A percentile compares a stretch with the other conserved stretches of the same genome.
phyloP scores from a whole-genome alignment of 352 stramenopile genomes.

The Phytophthora lateralis region DNA sequence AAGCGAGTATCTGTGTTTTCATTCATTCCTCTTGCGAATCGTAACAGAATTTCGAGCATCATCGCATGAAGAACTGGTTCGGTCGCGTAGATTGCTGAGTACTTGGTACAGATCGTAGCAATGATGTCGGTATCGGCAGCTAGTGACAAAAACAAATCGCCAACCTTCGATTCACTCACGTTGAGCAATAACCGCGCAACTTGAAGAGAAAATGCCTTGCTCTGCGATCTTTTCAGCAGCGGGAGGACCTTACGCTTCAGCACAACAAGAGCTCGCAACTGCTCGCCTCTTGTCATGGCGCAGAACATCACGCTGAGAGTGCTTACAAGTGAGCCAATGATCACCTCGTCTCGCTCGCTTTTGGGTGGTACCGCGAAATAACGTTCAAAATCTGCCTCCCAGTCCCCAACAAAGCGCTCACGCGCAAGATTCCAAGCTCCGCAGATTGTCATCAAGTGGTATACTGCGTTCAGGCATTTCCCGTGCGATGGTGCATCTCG shows the following conservation, averaged over 20 bases:
- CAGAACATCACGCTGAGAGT: constrained; percentile 42
- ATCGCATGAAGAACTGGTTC: constrained; percentile 49
- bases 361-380: constrained; percentile 48
- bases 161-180: constrained; percentile 46
- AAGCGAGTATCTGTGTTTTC: constrained; percentile 11
- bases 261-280: constrained; percentile 55
- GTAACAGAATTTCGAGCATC: constrained; percentile 50
- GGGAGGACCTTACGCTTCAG: constrained; percentile 61
- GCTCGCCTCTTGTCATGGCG: constrained; percentile 39
- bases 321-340: constrained; percentile 50
- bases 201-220: constrained; percentile 38
- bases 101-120: constrained; percentile 51
- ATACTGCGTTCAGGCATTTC: constrained; percentile 69
- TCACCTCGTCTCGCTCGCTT: constrained; percentile 59
- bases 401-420: constrained; percentile 34
- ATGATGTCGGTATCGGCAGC: constrained; percentile 63
- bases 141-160: constrained; percentile 64
- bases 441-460: constrained; percentile 53
- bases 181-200: constrained; percentile 54
- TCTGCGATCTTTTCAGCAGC: constrained; percentile 43
- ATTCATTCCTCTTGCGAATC: constrained; percentile 31
- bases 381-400: constrained; percentile 54
- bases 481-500: constrained; percentile 55
- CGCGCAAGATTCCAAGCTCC: constrained; percentile 28
- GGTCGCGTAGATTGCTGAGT: constrained; percentile 44